Evolutionary conservation across 768 basidiomycete genomes (phyloP).

Genomic region (Saitozyma podzolica): DNA sequence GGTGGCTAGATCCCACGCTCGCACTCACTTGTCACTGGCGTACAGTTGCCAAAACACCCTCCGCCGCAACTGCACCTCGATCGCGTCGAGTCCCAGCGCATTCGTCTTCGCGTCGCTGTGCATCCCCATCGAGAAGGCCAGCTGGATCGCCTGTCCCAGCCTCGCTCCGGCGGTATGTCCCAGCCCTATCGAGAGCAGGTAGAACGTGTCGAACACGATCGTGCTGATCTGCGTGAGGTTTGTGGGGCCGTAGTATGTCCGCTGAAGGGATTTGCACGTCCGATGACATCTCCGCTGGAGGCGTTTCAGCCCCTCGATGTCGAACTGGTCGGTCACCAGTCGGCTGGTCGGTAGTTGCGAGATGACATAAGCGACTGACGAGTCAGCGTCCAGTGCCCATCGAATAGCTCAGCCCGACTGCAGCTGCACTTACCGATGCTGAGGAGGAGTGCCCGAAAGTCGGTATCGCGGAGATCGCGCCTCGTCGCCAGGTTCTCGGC

Average conservation of each 20-base stretch:
- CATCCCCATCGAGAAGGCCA: conserved; percentile 44
- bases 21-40: conserved; percentile 42
- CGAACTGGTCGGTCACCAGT: conserved; percentile 40
- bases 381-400: neutral
- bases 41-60: conserved; percentile 49
- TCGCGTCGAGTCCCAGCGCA: conserved; percentile 34
- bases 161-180: conserved; percentile 41
- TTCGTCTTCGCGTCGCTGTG: conserved; percentile 40
- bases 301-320: conserved; percentile 41
- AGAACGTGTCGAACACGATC: conserved; percentile 46
- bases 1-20: no score
- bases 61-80: conserved; percentile 41
- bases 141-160: conserved; percentile 43
- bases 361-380: conserved; percentile 45
- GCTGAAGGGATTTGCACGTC: conserved; percentile 37
- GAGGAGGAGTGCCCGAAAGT: conserved; percentile 43
- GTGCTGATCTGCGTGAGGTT: conserved; percentile 44
- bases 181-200: conserved; percentile 43
- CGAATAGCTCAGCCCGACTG: neutral
- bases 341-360: conserved; percentile 42
- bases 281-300: conserved; percentile 43
- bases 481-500: conserved; percentile 43
- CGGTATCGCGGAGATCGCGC: conserved; percentile 36
- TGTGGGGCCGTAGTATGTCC: conserved; percentile 42
- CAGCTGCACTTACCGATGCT: conserved; percentile 34